These are phyloP conservation scores for Skeletonema potamos DNA, from an alignment of 108 stramenopile genomes.

Conservation along the genomic window DNA sequence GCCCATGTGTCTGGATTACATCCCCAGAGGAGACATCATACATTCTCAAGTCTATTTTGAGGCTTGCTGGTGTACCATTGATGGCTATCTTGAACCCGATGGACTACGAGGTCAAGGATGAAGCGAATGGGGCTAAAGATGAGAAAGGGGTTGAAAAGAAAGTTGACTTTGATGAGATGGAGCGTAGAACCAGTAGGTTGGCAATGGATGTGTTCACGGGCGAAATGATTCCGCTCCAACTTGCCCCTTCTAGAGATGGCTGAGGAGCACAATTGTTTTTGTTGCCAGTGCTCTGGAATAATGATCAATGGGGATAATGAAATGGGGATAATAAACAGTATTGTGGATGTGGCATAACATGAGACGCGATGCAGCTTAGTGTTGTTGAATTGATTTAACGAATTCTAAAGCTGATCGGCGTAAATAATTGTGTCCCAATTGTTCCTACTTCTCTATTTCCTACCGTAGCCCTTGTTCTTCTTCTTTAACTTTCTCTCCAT, in stretches of 20 bases:
- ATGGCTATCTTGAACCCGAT: slow-evolving; percentile 31
- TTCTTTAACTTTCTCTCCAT: slow-evolving; percentile 43
- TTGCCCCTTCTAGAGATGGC: background rate
- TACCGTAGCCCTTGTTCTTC: slow-evolving; percentile 14
- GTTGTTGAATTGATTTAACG: background rate
- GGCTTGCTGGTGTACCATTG: slow-evolving; percentile 66
- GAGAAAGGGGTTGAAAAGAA: slow-evolving; percentile 18
- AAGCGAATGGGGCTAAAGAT: slow-evolving; percentile 5
- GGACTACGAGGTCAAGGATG: slow-evolving; percentile 9
- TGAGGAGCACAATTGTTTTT: background rate
- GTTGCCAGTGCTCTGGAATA: background rate
- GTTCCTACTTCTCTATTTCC: background rate
- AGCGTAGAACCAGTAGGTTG: slow-evolving; percentile 58
- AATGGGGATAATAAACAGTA: background rate
- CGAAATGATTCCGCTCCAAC: slow-evolving; percentile 31
- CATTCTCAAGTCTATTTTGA: slow-evolving; percentile 82
- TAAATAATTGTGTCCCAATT: background rate
- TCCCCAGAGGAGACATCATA: slow-evolving; percentile 90
- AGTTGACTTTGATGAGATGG: slow-evolving; percentile 74
- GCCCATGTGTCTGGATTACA: slow-evolving; percentile 93
- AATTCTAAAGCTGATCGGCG: background rate
- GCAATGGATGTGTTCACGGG: slow-evolving; percentile 91
- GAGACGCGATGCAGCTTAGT: background rate
- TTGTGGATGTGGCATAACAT: background rate
- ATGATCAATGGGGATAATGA: too few species aligned